These are phyloP conservation scores for Pseudogymnoascus sp. DNA, from an alignment of 2,329 filamentous ascomycete species.

Conservation along the genomic window DNA sequence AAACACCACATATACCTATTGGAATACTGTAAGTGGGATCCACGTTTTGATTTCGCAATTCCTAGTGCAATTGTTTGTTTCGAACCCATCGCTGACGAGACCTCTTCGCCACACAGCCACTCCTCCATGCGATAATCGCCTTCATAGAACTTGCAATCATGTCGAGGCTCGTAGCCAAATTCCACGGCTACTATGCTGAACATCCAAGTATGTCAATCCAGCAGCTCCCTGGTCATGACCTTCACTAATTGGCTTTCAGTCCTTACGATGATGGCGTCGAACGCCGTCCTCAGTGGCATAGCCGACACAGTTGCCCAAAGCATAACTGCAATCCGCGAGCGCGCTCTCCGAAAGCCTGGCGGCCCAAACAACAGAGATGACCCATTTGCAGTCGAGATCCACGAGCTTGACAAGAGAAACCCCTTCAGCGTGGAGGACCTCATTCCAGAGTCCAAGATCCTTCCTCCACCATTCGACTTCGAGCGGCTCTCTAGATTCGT, in stretches of 20 bases:
- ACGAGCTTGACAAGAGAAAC: conserved; percentile 78
- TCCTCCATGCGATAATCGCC: conserved; percentile 79
- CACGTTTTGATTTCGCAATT: conserved; percentile 8
- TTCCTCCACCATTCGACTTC: conserved; percentile 87
- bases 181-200: conserved; percentile 90
- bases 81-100: conserved; percentile 9
- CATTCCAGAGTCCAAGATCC: conserved; percentile 54
- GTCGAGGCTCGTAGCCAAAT: conserved; percentile 74
- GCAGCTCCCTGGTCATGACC: conserved; percentile 1
- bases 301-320: conserved; percentile 94
- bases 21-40: conserved; percentile 58
- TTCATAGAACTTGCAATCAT: conserved; percentile 84
- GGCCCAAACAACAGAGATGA: conserved; percentile 57
- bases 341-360: conserved; percentile 56
- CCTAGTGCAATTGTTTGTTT: conserved; percentile 12
- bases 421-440: conserved; percentile 60
- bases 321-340: conserved; percentile 74
- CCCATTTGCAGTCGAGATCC: conserved; percentile 76
- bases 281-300: conserved; percentile 88
- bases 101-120: conserved; percentile 54
- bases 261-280: conserved; percentile 98
- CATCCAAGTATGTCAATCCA: conserved; percentile 60
- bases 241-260: conserved; percentile 44
- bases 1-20: conserved; percentile 68
- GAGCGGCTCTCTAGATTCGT: conserved; percentile 92